Percentiles rank a stretch among this genome's conserved stretches.
Conservation (phyloP, 352 stramenopile genomes). For the Pythium phragmitis region DNA sequence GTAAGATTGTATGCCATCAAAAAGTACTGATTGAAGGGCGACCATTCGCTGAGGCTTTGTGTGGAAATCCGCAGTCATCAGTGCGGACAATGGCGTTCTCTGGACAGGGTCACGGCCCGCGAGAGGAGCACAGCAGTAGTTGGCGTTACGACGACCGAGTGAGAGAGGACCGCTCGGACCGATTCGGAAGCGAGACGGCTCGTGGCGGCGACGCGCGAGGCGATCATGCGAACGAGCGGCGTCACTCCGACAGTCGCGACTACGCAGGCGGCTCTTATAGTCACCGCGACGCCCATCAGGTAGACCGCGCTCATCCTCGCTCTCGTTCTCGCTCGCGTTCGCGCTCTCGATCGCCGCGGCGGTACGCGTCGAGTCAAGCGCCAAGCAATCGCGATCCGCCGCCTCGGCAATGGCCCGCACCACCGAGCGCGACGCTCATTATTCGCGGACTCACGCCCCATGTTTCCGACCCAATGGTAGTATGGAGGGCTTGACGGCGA, state of each 20-base stretch:
- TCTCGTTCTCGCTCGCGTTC: conserved; percentile 17
- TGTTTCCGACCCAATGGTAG: conserved; percentile 72
- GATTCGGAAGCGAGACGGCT: conserved; percentile 1
- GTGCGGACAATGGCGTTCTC: conserved; percentile 16
- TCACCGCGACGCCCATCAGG: neutral
- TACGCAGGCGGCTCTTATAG: neutral
- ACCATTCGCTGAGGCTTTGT: no score
- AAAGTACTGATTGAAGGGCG: neutral
- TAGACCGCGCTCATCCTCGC: neutral
- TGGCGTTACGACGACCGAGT: neutral
- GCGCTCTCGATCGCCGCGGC: conserved; percentile 14
- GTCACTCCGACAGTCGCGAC: neutral
- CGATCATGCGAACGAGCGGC: neutral
- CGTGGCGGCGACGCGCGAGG: conserved; percentile 7
- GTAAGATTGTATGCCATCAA: no score
- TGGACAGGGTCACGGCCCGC: conserved; percentile 6
- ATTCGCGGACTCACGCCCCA: conserved; percentile 49
- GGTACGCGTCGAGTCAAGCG: conserved; percentile 1
- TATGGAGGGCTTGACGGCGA: conserved; percentile 15
- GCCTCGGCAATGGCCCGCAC: conserved; percentile 20
- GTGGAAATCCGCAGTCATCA: no score
- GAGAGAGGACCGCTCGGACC: neutral
- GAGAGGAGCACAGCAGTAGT: neutral
- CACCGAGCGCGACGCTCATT: conserved; percentile 64
- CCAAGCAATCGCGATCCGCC: neutral